These are phyloP conservation scores for Xylaria sp. DNA, from an alignment of 2,329 filamentous ascomycete species.

Conservation along the genomic window DNA sequence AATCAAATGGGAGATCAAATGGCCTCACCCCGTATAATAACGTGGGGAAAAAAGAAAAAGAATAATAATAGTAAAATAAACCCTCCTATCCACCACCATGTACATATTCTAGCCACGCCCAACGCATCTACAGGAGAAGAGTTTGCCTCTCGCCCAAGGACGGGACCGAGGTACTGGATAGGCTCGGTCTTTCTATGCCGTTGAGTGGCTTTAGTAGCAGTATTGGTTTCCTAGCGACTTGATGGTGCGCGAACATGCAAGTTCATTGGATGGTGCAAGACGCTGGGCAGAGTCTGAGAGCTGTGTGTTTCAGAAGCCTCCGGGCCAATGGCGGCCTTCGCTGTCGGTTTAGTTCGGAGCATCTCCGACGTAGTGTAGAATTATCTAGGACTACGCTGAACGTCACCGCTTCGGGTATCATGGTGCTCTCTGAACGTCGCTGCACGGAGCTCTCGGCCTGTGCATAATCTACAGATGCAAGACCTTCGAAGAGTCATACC, in stretches of 20 bases:
- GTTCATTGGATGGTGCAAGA: slow-evolving; percentile 23
- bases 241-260: slow-evolving; percentile 15
- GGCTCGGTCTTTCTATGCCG: too few relatives aligned
- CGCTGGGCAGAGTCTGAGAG: slow-evolving; percentile 11
- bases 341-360: slow-evolving; percentile 14
- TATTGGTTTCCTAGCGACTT: background rate
- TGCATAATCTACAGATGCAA: slow-evolving; percentile 12
- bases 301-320: slow-evolving; percentile 24
- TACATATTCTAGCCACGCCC: slow-evolving; percentile 19
- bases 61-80: background rate
- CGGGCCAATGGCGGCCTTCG: slow-evolving; percentile 25
- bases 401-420: slow-evolving; percentile 24
- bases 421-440: background rate
- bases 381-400: slow-evolving; percentile 12
- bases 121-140: slow-evolving; percentile 8
- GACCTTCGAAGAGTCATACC: slow-evolving; percentile 14
- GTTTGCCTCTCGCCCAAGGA: too few relatives aligned
- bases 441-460: slow-evolving; percentile 8
- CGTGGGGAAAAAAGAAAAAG: background rate
- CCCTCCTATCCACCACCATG: too few relatives aligned
- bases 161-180: too few relatives aligned
- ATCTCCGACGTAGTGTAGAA: slow-evolving; percentile 20
- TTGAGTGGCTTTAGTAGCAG: background rate
- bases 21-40: slow-evolving; percentile 5
- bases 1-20: slow-evolving; percentile 15